Evolutionary conservation across 305 asterid species (phyloP), one percentile per base, ranked within the genome.

Genomic region (Ruellia speciosa): DNA sequence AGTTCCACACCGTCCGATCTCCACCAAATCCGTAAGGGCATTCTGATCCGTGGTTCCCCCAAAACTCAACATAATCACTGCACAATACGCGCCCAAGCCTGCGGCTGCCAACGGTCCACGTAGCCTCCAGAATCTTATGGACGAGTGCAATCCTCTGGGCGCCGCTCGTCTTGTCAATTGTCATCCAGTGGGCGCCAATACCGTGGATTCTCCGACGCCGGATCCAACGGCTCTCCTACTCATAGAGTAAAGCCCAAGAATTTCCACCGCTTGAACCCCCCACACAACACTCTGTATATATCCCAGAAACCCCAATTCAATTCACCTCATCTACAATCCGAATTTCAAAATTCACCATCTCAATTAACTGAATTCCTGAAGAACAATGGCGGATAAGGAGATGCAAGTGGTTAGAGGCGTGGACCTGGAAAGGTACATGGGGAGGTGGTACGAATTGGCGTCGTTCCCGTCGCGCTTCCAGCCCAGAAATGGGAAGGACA

Each of bases 361-460:
- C 31, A 24, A 24, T 24, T 24, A n/a, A n/a, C 31, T 11, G 8
- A 0, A 20, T 14, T 52, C 13, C n/a, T 2, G 31, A 24, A 24
- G 31, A 5, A 52, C 18, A 68, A 72, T 76, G 80, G 72, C 71
- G 46, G 66, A 35, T 50, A 72, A 77, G 20, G 77, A 65, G 46
- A 71, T 82, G 86, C 56, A 72, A 66, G 79, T 68, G 39, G 90
- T 79, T 46, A 77, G 64, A 59, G 70, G 73, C 45, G 17, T 82
- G 58, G 79, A 80, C 8, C 0, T 79, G 0, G 76, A 66, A 63
- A 73, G 63, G 50, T 82, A 82, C 68, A 82, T 82, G 87, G 90
- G 87, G 0, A 73, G 79, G 14, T 82, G 90, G 87, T 82, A 79
- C 41, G 90, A 82, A 57, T 69, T 82, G 2, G 90, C 87, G 9